Evolutionary conservation across 2,329 filamentous ascomycete genomes (phyloP), one percentile per base, ranked within the genome.

Genomic region (Colletotrichum endophyticum): DNA sequence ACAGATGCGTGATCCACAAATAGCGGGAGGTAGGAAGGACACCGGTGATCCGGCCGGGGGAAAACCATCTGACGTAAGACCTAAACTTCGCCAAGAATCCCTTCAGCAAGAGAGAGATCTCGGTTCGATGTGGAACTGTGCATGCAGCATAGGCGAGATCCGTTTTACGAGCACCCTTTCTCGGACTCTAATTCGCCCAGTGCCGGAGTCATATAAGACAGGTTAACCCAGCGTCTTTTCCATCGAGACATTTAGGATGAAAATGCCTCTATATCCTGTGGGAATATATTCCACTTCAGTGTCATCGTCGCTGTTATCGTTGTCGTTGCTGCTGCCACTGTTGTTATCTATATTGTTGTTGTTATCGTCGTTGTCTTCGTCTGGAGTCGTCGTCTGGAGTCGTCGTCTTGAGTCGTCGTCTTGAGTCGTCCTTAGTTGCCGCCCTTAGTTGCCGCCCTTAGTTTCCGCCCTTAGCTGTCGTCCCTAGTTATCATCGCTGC

Each of bases 221-320:
- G 9, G 5, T 49, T 7, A 22, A 12, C 4, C 11, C 11, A 22
- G 9, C 0, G 11, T 49, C n/a, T 7, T 22, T 12, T n/a, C 1
- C 19, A 8, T 11, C 12, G 44, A 22, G 44, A 3, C 44, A 13
- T 13, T 12, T 7, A 22, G 11, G 44, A 22, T 13, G 36, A 39
- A 2, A 39, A 8, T 2, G 36, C 8, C 2, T 19, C 2, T 39
- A 19, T 19, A 19, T 39, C 4, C 36, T 39, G 16, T 39, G 36
- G 36, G 7, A 1, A 39, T 39, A 5, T 9, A 19, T 9, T 19
- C 15, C 15, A 36, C 36, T 39, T 39, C 36, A 39, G 16, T 19
- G 36, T 19, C 36, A 39, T 39, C 8, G 15, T 39, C 34, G 34
- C 34, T 16, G 36, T 1, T 19, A 8, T 16, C 19, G 36, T 0